Conservation (phyloP, 2,329 filamentous ascomycete genomes). For the Pseudocercospora vitis region DNA sequence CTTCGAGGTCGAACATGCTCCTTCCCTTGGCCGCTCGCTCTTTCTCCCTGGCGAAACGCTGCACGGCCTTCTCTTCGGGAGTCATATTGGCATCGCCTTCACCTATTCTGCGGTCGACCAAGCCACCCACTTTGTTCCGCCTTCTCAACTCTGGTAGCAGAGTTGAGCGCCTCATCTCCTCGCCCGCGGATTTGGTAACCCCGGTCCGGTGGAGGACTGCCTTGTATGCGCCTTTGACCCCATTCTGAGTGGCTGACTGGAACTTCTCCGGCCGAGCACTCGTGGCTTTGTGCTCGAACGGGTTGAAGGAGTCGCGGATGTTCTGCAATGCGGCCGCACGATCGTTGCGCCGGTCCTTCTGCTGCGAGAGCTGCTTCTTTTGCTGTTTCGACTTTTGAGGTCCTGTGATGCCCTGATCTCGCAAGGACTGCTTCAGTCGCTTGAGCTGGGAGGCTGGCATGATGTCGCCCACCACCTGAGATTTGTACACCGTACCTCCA, state of each 20-base stretch:
- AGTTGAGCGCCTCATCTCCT: constrained; percentile 81
- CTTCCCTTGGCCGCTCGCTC: constrained; percentile 73
- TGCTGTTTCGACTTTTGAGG: constrained; percentile 96
- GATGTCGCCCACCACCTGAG: background rate
- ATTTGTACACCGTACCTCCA: background rate
- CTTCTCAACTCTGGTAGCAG: constrained; percentile 86
- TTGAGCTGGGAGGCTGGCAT: constrained; percentile 98
- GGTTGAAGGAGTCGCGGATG: constrained; percentile 96
- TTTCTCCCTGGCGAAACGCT: constrained; percentile 87
- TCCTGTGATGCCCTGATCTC: constrained; percentile 84
- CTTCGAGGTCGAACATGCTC: constrained; percentile 87
- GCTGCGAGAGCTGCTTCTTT: constrained; percentile 54
- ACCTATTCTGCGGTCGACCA: constrained; percentile 90
- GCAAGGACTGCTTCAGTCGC: constrained; percentile 85
- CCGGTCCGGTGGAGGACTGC: constrained; percentile 72
- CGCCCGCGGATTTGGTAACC: constrained; percentile 79
- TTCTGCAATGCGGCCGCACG: constrained; percentile 74
- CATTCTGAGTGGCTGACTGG: constrained; percentile 53
- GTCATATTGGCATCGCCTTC: constrained; percentile 94
- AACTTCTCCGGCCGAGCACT: constrained; percentile 74
- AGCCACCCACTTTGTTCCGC: constrained; percentile 86
- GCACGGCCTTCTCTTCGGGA: constrained; percentile 85
- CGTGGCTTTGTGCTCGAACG: constrained; percentile 78
- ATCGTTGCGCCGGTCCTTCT: constrained; percentile 67
- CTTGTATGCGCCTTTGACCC: constrained; percentile 41